Conservation (phyloP, 306 rosid species). For the Benincasa hispida region DNA sequence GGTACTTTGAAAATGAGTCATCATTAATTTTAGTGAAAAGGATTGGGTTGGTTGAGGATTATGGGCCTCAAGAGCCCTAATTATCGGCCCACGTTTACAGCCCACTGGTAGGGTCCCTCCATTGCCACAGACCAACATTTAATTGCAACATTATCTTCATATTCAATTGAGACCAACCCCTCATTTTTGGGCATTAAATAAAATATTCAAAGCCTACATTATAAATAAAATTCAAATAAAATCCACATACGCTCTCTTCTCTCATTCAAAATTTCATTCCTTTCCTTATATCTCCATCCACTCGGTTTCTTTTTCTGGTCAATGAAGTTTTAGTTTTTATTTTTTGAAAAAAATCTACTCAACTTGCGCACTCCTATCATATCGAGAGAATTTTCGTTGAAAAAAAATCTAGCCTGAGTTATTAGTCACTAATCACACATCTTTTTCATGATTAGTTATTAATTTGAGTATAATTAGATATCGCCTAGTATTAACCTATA, state of each 20-base stretch:
- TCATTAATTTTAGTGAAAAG: not conserved
- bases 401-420: too few species aligned
- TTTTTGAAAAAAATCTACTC: too few species aligned
- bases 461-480: too few species aligned
- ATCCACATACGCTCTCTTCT: not conserved
- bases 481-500: too few species aligned
- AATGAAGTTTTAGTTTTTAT: too few species aligned
- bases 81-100: constrained; percentile 1
- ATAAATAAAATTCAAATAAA: not conserved
- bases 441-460: too few species aligned
- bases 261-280: not conserved
- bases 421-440: too few species aligned
- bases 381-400: not conserved
- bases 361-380: not conserved
- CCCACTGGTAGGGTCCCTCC: not conserved
- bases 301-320: too few species aligned
- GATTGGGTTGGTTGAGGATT: not conserved
- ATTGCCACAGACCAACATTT: not conserved
- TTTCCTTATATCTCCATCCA: not conserved
- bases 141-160: constrained; percentile 4
- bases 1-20: not conserved
- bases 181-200: not conserved
- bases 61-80: not conserved
- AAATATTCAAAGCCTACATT: not conserved
- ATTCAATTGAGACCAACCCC: constrained; percentile 8